Base-by-base conservation (phyloP, 345 rosid species). In the Stellera chamaejasme region DNA sequence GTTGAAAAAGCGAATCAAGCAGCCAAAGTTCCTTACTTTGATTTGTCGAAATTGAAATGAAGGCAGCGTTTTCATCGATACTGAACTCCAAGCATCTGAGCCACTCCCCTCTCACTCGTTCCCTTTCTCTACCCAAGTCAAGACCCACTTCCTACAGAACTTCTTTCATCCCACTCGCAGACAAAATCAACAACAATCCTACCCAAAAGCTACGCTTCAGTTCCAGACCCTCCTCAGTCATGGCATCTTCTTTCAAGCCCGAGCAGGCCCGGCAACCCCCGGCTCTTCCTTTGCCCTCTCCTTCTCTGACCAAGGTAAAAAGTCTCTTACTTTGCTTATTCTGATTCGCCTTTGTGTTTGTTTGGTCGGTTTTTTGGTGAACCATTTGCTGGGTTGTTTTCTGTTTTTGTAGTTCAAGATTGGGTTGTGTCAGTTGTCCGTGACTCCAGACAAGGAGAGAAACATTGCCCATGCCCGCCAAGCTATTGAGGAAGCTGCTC, bases 231-330 rank as follows among this genome's bases (percentile, higher is more conserved):
- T 43, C 58, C 14, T 58, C 72, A 10, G 52, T 67, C 42, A 83
- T 85, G 90, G 79, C 88, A 2, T 66, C 89, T 14, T 78, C 89
- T 67, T 89, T 82, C 81, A 82, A 77, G 48, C 82, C 94, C 5
- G 97, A 86, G 61, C 75, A 81, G 62, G 85, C 99, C 27, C 72
- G 99, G 73, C 70, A 64, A 44, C 97, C 97, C 3, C 78, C 89
- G 12, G 91, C 91, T 11, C 71, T 93, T 19, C 83, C 97, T 32
- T 66, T 79, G 62, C 96, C 97, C 5, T 32, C 79, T 26, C 90
- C 96, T 58, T 83, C 88, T 11, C 43, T 86, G 69, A 60, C 88
- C 64, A 84, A 86, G 87, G 99, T 56, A 59, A 13, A 19, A 54
- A 19, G 58, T 55, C 36, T 19, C 32, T 42, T 5, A 26, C 4